Evolutionary conservation across 306 rosid species (phyloP).

Genomic region (Medicago lupulina): DNA sequence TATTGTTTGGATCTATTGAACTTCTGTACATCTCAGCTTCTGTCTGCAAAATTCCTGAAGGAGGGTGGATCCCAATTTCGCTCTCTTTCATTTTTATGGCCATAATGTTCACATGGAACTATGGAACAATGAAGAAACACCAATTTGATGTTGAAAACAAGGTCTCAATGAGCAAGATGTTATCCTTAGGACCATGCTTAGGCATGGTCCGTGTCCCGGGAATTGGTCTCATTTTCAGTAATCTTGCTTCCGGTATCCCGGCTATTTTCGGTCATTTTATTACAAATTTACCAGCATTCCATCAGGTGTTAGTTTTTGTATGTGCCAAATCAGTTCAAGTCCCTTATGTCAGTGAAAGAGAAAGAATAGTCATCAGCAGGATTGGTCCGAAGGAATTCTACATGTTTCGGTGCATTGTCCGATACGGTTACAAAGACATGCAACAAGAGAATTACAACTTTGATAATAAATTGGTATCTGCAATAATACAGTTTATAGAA

Average conservation of each 20-base stretch:
- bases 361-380: slow-evolving; percentile 63
- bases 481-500: slow-evolving; percentile 68
- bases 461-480: slow-evolving; percentile 60
- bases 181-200: slow-evolving; percentile 46
- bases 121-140: slow-evolving; percentile 47
- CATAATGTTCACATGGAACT: slow-evolving; percentile 48
- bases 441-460: slow-evolving; percentile 70
- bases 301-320: slow-evolving; percentile 45
- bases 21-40: slow-evolving; percentile 51
- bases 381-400: slow-evolving; percentile 70
- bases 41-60: slow-evolving; percentile 41
- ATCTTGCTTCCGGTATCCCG: slow-evolving; percentile 51
- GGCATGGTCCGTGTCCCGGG: slow-evolving; percentile 54
- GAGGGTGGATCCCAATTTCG: slow-evolving; percentile 50
- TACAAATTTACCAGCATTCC: slow-evolving; percentile 52
- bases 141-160: slow-evolving; percentile 51
- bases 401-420: slow-evolving; percentile 74
- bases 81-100: slow-evolving; percentile 44
- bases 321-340: slow-evolving; percentile 51
- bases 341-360: slow-evolving; percentile 45
- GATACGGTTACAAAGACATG: slow-evolving; percentile 83
- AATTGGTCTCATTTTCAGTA: slow-evolving; percentile 45
- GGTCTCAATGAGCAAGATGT: slow-evolving; percentile 44
- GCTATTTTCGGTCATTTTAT: slow-evolving; percentile 48
- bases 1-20: slow-evolving; percentile 47